Percentiles rank a stretch among this genome's conserved stretches.
These are phyloP conservation scores for Boletus pseudopeckii DNA, from an alignment of 768 basidiomycete species.

Conservation along the genomic window DNA sequence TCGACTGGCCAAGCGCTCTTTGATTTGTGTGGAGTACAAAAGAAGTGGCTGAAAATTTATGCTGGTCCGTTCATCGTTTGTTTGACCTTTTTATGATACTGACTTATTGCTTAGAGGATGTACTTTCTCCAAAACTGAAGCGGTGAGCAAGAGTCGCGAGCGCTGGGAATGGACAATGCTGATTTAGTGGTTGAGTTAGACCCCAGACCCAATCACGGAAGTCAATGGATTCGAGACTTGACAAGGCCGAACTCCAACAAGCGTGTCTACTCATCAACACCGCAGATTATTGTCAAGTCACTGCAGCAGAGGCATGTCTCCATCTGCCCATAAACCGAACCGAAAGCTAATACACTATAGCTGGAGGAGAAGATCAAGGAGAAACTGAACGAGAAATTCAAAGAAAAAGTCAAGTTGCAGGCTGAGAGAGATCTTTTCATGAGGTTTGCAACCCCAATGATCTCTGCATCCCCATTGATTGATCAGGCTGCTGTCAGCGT, in stretches of 20 bases:
- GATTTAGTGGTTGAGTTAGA: constrained; percentile 27
- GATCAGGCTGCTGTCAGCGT: constrained; percentile 48
- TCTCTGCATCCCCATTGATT: not conserved
- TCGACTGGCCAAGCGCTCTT: constrained; percentile 81
- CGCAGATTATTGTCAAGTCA: constrained; percentile 94
- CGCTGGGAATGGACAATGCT: not conserved
- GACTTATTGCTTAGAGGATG: constrained; percentile 66
- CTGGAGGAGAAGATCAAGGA: constrained; percentile 89
- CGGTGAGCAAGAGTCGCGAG: constrained; percentile 41
- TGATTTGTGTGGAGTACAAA: constrained; percentile 77
- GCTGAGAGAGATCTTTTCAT: constrained; percentile 86
- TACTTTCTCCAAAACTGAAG: constrained; percentile 71
- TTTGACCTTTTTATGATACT: not conserved
- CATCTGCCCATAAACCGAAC: not conserved
- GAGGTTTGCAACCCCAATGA: constrained; percentile 46
- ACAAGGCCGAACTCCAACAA: constrained; percentile 70
- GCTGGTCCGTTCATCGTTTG: constrained; percentile 54
- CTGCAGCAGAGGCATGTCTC: constrained; percentile 70
- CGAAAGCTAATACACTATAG: constrained; percentile 37
- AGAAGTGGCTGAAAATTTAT: constrained; percentile 93
- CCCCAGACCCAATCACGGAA: constrained; percentile 47
- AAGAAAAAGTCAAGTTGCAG: constrained; percentile 79
- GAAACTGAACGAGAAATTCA: constrained; percentile 72
- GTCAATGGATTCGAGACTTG: constrained; percentile 79
- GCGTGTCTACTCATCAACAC: constrained; percentile 93